A percentile compares a stretch with the other conserved stretches of the same genome.
These are phyloP conservation scores for Chrysopogon serrulatus DNA, from an alignment of 176 grass and related monocot genomes.

Conservation along the genomic window DNA sequence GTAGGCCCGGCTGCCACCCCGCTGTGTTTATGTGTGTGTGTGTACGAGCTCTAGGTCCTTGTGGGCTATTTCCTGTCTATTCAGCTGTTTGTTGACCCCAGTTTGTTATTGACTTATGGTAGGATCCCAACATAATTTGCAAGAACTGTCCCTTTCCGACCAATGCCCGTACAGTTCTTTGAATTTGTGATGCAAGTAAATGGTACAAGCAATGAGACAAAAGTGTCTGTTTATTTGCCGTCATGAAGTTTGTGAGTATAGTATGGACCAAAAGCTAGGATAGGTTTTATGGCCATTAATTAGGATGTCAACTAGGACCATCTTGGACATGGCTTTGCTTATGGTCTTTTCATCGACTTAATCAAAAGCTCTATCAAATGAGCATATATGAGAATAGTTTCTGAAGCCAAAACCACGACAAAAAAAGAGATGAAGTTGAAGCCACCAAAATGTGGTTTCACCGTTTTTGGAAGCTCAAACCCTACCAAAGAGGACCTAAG, in stretches of 20 bases:
- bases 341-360: no score
- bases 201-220: neutral
- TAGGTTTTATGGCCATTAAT: no score
- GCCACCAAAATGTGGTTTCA: no score
- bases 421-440: no score
- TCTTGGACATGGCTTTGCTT: no score
- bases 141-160: neutral
- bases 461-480: no score
- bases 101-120: neutral
- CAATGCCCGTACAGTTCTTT: neutral
- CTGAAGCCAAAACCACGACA: no score
- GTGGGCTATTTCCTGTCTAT: conserved; percentile 14
- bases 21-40: neutral
- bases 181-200: neutral
- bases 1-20: conserved; percentile 6
- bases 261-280: no score
- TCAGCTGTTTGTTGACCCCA: conserved; percentile 9
- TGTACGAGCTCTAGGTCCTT: neutral
- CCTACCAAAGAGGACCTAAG: no score
- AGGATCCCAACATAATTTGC: neutral
- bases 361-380: no score
- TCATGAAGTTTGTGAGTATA: neutral
- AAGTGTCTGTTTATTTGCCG: neutral
- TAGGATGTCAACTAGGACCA: no score
- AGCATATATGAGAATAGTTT: no score